These are phyloP conservation scores for Limnanthes douglasii DNA, from an alignment of 345 rosid genomes.

Conservation along the genomic window DNA sequence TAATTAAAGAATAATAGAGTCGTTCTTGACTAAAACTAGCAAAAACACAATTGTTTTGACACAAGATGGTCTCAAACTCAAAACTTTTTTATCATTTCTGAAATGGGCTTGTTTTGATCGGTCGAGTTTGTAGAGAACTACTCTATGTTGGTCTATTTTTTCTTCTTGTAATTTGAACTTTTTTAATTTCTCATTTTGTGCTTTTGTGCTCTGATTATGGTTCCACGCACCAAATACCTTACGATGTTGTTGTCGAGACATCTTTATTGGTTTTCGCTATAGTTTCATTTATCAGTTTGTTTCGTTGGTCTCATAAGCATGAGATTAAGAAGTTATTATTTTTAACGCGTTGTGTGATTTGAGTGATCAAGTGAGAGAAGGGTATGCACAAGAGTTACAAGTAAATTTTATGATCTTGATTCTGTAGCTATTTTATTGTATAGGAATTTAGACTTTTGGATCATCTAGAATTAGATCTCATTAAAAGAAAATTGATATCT, in stretches of 20 bases:
- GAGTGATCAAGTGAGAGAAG: conserved; percentile 34
- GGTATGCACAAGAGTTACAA: conserved; percentile 52
- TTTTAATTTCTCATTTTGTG: conserved; percentile 56
- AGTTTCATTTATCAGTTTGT: conserved; percentile 44
- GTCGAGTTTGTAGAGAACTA: conserved; percentile 29
- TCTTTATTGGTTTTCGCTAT: conserved; percentile 61
- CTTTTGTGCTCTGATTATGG: conserved; percentile 57
- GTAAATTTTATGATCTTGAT: conserved; percentile 8
- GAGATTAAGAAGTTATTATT: conserved; percentile 59
- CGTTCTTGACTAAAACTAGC: conserved; percentile 4
- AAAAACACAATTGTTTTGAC: not conserved
- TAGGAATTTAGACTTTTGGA: too few species aligned
- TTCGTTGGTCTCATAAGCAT: conserved; percentile 54
- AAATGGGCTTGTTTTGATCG: conserved; percentile 46
- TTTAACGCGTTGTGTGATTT: conserved; percentile 47
- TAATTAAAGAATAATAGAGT: not conserved
- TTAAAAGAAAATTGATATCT: too few species aligned
- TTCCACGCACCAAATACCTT: conserved; percentile 47
- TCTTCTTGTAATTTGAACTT: conserved; percentile 37
- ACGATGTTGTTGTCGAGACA: conserved; percentile 52
- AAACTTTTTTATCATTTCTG: conserved; percentile 28
- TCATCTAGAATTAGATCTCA: not conserved
- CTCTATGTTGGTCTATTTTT: conserved; percentile 70
- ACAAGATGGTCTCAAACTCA: conserved; percentile 15
- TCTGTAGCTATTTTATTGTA: too few species aligned